Evolutionary conservation across 305 asterid species (phyloP).

Genomic region (Solanum hybrid): DNA sequence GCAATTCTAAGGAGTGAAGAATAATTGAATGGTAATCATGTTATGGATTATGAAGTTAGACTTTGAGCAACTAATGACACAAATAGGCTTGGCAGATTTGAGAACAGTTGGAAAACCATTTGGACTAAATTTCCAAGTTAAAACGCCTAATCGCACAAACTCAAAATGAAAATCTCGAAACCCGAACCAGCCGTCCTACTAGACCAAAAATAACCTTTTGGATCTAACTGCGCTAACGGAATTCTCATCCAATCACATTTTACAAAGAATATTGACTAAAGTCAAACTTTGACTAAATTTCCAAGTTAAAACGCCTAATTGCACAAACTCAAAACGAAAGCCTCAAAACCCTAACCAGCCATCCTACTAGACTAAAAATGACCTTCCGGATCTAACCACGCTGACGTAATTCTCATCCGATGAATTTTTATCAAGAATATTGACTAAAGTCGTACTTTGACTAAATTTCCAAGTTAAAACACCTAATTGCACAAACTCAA

Average conservation of each 20-base stretch:
- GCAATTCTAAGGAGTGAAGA: background rate
- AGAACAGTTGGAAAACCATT: background rate
- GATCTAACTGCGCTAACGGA: background rate
- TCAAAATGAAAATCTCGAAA: background rate
- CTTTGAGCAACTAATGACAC: background rate
- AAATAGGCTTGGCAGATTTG: background rate
- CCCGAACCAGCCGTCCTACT: background rate
- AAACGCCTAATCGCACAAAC: background rate
- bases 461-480: background rate
- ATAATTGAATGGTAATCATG: background rate
- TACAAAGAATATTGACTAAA: background rate
- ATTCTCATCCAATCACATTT: background rate
- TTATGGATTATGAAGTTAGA: background rate
- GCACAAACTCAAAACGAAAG: background rate
- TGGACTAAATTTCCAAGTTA: background rate
- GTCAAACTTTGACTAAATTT: background rate
- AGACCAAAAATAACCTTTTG: background rate
- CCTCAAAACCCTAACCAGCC: background rate
- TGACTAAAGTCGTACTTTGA: background rate
- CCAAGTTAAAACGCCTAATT: background rate
- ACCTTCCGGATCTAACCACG: background rate
- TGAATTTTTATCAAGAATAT: background rate
- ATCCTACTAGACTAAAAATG: background rate
- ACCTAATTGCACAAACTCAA: background rate
- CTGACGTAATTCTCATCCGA: background rate